These are phyloP conservation scores for Rhododendron ferrugineum DNA, from an alignment of 148 eudicot genomes.

Conservation along the genomic window DNA sequence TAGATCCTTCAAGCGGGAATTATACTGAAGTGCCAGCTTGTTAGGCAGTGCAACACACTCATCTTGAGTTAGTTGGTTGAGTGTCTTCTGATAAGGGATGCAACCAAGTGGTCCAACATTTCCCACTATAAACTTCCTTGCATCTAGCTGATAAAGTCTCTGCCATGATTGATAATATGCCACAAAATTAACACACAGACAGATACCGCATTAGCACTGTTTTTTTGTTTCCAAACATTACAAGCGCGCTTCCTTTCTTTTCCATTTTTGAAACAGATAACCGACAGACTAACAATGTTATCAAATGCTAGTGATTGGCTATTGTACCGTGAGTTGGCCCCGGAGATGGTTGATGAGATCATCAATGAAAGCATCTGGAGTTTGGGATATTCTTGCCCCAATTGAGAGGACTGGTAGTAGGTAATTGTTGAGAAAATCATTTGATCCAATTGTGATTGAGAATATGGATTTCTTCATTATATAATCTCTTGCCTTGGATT, in stretches of 20 bases:
- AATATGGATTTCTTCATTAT: slow-evolving; percentile 62
- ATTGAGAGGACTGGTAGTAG: slow-evolving; percentile 71
- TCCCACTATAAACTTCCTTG: slow-evolving; percentile 76
- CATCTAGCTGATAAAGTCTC: slow-evolving; percentile 82
- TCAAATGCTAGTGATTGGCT: neutral
- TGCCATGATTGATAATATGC: slow-evolving; percentile 14
- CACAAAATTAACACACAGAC: neutral
- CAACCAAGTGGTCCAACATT: slow-evolving; percentile 96
- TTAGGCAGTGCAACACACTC: slow-evolving; percentile 82
- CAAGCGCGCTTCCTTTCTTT: neutral
- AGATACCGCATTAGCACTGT: neutral
- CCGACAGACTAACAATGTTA: neutral
- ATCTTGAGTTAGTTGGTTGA: slow-evolving; percentile 55
- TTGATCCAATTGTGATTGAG: slow-evolving; percentile 82
- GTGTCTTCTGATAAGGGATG: slow-evolving; percentile 90
- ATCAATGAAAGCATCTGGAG: slow-evolving; percentile 66
- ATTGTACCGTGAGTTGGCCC: slow-evolving; percentile 65
- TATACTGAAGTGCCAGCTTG: slow-evolving; percentile 75
- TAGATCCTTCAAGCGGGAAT: slow-evolving; percentile 60
- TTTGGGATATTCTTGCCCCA: slow-evolving; percentile 70
- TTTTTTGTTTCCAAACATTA: neutral
- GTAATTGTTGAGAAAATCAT: slow-evolving; percentile 93
- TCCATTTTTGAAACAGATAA: neutral
- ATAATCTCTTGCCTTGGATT: slow-evolving; percentile 60
- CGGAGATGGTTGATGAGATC: slow-evolving; percentile 59